A percentile compares a stretch with the other conserved stretches of the same genome.
Conservation (phyloP, 2,329 filamentous ascomycete genomes). For the Aspergillus clavatus region DNA sequence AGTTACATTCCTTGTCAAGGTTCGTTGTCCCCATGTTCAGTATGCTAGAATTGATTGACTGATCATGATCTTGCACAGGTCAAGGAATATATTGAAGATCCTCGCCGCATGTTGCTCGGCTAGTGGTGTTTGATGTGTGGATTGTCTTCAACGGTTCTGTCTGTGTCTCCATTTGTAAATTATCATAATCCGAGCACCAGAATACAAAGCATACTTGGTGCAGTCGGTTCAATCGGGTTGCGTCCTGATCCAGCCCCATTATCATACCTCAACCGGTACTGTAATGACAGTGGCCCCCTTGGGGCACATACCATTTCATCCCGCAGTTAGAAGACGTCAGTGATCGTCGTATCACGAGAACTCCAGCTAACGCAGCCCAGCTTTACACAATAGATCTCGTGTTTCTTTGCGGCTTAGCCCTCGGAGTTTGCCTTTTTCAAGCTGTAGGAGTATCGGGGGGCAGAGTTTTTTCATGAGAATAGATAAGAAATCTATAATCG, state of each 20-base stretch:
- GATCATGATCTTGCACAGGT: constrained; percentile 43
- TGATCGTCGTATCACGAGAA: not conserved
- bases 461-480: constrained; percentile 41
- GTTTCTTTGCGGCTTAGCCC: constrained; percentile 38
- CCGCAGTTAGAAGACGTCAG: not conserved
- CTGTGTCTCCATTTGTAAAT: not conserved
- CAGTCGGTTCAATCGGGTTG: too few species aligned
- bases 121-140: constrained; percentile 15
- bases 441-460: constrained; percentile 48
- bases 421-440: constrained; percentile 46
- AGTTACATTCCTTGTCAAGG: constrained; percentile 90
- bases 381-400: constrained; percentile 27
- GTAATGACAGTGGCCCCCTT: not conserved
- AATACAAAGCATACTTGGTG: not conserved
- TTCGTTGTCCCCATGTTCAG: constrained; percentile 16
- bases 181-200: not conserved
- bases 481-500: constrained; percentile 40
- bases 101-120: constrained; percentile 76
- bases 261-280: too few species aligned
- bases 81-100: constrained; percentile 97
- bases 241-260: not conserved
- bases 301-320: constrained; percentile 4
- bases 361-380: constrained; percentile 17
- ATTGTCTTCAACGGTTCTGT: not conserved
- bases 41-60: not conserved